Evolutionary conservation across 768 basidiomycete species (phyloP).

Genomic region (Chalciporus chontae): DNA sequence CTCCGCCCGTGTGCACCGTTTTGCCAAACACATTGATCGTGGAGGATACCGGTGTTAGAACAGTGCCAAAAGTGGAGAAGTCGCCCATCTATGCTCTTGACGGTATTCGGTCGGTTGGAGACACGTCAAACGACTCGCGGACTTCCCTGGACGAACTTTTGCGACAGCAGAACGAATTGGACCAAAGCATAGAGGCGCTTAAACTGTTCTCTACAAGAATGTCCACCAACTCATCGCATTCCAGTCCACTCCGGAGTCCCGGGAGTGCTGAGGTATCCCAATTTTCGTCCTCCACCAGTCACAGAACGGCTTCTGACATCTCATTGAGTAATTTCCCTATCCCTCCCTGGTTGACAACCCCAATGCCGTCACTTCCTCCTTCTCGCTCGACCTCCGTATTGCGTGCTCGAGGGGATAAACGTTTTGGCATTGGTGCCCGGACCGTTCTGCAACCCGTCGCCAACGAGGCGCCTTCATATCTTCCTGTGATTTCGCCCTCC

Average conservation of each 20-base stretch:
- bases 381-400: conserved; percentile 8
- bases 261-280: conserved; percentile 12
- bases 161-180: conserved; percentile 61
- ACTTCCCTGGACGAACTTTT: conserved; percentile 50
- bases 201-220: conserved; percentile 38
- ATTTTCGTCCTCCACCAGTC: conserved; percentile 22
- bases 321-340: conserved; percentile 69
- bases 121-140: conserved; percentile 16
- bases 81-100: conserved; percentile 48
- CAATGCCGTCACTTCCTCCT: conserved; percentile 18
- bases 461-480: conserved; percentile 12
- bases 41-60: background rate
- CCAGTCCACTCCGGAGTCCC: conserved; percentile 31
- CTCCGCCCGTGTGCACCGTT: background rate
- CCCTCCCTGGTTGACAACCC: conserved; percentile 43
- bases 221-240: conserved; percentile 27
- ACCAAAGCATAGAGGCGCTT: conserved; percentile 59
- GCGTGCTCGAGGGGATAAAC: conserved; percentile 24
- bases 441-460: conserved; percentile 1
- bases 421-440: conserved; percentile 11
- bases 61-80: conserved; percentile 9
- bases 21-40: background rate
- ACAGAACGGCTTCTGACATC: conserved; percentile 43
- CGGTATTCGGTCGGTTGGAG: conserved; percentile 25
- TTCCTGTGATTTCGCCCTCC: conserved; percentile 27